Base-by-base conservation (phyloP, 148 eudicot species). In the Amaranthus cruentus region DNA sequence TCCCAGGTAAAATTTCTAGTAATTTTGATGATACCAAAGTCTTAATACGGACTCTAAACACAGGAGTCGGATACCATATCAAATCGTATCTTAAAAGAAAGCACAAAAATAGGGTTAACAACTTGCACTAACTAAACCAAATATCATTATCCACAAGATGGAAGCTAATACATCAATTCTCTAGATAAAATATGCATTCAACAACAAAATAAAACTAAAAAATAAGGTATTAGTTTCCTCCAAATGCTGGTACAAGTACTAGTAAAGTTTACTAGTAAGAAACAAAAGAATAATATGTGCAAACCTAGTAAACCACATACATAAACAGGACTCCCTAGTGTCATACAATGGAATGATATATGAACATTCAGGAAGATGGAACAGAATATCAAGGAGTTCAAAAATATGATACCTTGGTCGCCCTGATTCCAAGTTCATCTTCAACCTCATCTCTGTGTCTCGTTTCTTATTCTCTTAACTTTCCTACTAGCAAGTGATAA, bases 271-370 rank as follows among this genome's bases (percentile, higher is more conserved):
- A 38, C 59, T 21, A 66, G 6, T 10, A 62, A 51, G 51, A 47
- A 55, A 71, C 80, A 64, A 77, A 77, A 71, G 71, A 77, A 77
- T 77, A 46, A 9, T 70, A 71, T 77, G 80, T 77, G 72, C 80
- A 77, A 56, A 47, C 52, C 80, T 77, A 77, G 71, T 15, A 28
- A 28, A 56, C 14, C 59, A 72, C 66, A 38, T 72, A 57, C 65
- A 50, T 8, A 38, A 43, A 53, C 52, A 77, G 47, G 9, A 63
- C 6, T 53, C 55, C 74, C 63, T 48, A 47, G 47, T 55, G 58
- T 77, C 64, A 12, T 47, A 70, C 64, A 70, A 56, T 54, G 28
- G 6, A 18, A 10, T 62, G 3, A 61, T 6, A 43, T 54, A 48
- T 48, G 14, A 54, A 6, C 55, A 11, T 53, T 4, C n/a, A 62